Evolutionary conservation across 2,329 filamentous ascomycete genomes (phyloP).

Genomic region (Cytospora piceae): DNA sequence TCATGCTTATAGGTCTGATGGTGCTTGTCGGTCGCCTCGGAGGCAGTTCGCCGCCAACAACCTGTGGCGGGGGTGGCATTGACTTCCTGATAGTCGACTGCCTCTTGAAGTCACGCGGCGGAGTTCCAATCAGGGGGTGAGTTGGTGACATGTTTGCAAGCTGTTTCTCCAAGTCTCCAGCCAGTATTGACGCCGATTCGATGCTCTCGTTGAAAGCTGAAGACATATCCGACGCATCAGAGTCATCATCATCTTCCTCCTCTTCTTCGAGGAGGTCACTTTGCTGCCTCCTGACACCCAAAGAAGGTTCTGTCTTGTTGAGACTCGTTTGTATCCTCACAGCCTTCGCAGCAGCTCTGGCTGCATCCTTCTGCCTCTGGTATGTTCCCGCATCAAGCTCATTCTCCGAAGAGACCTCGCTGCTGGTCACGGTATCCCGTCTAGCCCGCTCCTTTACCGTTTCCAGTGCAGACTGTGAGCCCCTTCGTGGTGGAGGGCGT

Average conservation of each 20-base stretch:
- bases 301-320: slow-evolving; percentile 50
- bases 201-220: slow-evolving; percentile 69
- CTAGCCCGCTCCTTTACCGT: slow-evolving; percentile 70
- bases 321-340: slow-evolving; percentile 57
- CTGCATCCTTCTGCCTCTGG: slow-evolving; percentile 64
- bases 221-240: slow-evolving; percentile 64
- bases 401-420: slow-evolving; percentile 82
- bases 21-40: slow-evolving; percentile 70
- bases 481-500: slow-evolving; percentile 57
- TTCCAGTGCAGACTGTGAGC: slow-evolving; percentile 73
- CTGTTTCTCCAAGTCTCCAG: slow-evolving; percentile 62
- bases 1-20: slow-evolving; percentile 67
- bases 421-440: slow-evolving; percentile 78
- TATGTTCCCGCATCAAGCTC: slow-evolving; percentile 72
- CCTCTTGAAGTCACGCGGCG: slow-evolving; percentile 62
- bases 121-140: slow-evolving; percentile 65
- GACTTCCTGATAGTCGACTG: slow-evolving; percentile 68
- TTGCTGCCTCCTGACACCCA: slow-evolving; percentile 49
- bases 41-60: slow-evolving; percentile 67
- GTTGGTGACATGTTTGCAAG: slow-evolving; percentile 52
- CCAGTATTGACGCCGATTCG: slow-evolving; percentile 73
- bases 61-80: slow-evolving; percentile 57
- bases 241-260: slow-evolving; percentile 60
- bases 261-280: slow-evolving; percentile 57
- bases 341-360: slow-evolving; percentile 59